Conservation (phyloP, 345 rosid genomes). For the Syzygium aromaticum region DNA sequence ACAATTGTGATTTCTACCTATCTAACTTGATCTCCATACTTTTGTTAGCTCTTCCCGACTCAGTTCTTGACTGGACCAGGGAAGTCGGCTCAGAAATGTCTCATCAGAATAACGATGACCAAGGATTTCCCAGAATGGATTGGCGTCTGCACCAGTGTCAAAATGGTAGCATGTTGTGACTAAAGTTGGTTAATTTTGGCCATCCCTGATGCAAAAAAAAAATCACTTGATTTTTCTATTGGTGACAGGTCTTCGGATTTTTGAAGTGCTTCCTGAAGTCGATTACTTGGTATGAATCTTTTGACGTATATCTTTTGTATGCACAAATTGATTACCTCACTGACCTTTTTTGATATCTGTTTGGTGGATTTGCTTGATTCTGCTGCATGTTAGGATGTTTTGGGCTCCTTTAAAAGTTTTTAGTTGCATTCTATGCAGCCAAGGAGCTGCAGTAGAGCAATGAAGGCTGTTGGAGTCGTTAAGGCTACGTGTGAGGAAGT, state of each 20-base stretch:
- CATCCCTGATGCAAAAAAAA: neutral
- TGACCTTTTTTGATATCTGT: neutral
- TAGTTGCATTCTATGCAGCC: constrained; percentile 41
- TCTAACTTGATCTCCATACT: constrained; percentile 1
- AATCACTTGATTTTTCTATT: neutral
- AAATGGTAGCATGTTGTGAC: constrained; percentile 45
- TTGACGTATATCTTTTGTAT: constrained; percentile 4
- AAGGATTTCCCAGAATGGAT: constrained; percentile 85
- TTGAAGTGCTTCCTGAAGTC: constrained; percentile 98
- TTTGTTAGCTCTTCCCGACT: constrained; percentile 73
- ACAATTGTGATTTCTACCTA: neutral
- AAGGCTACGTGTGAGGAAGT: constrained; percentile 97
- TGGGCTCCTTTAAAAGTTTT: neutral
- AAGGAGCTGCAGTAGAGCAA: constrained; percentile 99
- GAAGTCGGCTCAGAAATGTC: constrained; percentile 68
- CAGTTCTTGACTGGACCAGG: constrained; percentile 81
- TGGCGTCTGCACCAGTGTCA: constrained; percentile 99
- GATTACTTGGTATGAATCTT: constrained; percentile 77
- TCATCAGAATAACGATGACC: constrained; percentile 62
- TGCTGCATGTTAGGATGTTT: constrained; percentile 1
- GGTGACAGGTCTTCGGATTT: constrained; percentile 85
- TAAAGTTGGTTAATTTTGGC: neutral
- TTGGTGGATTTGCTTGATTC: constrained; percentile 1
- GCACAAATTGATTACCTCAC: neutral
- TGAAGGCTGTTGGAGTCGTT: constrained; percentile 99